Evolutionary conservation across 305 asterid genomes (phyloP), one percentile per base, ranked within the genome.

Genomic region (Nicotiana rustica): DNA sequence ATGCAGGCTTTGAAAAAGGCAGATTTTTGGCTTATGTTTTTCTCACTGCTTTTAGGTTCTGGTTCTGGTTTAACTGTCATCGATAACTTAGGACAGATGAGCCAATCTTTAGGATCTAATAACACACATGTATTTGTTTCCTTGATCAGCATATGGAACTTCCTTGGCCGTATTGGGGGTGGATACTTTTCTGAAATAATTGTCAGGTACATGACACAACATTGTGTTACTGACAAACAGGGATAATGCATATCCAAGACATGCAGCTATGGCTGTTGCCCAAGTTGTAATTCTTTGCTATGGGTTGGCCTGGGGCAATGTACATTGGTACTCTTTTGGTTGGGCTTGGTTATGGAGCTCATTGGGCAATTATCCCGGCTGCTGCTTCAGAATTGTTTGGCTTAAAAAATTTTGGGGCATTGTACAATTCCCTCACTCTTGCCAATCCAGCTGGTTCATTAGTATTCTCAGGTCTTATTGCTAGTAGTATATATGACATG

Each of bases 331-430:
- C 92, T 13, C 89, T 89, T 56, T 65, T 89, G 56, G 91, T 86
- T 4, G 92, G 92, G 69, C 87, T 89, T 49, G 92, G 90, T 67
- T 89, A 88, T 60, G 92, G 91, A 25, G 91, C 92, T 31, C 92
- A 89, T 77, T 89, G 92, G 92, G 92, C 92, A 5, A 89, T 89
- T 29, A 89, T 89, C 38, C 92, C 92, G 1, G 91, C 91, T 62
- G 87, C 91, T n/a, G 92, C 92, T 35, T 89, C 92, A 0, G 92
- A 89, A 67, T 79, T 88, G 77, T 89, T 88, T 52, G 92, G 92
- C 65, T 55, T 89, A 57, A 89, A 81, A 78, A 89, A 89, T 41
- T 89, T 88, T 61, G 92, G 91, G 15, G 90, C 90, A 25, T 38
- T 89, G 29, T 89, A 89, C 83, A 89, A 89, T 76, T 89, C 86